phyloP scores from a whole-genome alignment of 129 eudicot species.

The Saussurea involucrata region DNA sequence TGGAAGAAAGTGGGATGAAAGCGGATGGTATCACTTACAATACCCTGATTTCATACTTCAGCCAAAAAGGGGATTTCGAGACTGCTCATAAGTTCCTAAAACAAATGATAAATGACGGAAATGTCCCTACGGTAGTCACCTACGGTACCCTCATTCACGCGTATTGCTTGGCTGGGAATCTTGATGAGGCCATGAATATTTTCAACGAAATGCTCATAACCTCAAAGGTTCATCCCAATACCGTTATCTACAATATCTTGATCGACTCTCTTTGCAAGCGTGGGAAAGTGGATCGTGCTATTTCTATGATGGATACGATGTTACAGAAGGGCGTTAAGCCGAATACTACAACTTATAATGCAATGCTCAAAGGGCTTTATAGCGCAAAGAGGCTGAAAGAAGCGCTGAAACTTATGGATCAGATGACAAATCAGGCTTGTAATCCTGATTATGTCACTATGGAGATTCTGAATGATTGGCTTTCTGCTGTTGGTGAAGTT shows the following conservation, averaged over 20 bases:
- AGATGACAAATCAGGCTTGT: constrained; percentile 61
- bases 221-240: constrained; percentile 53
- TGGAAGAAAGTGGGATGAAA: constrained; percentile 52
- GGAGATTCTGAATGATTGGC: constrained; percentile 80
- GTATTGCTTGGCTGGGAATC: constrained; percentile 50
- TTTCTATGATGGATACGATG: constrained; percentile 71
- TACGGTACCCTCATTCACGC: constrained; percentile 78
- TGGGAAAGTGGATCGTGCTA: constrained; percentile 49
- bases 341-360: constrained; percentile 68
- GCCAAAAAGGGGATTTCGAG: constrained; percentile 47
- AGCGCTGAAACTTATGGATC: constrained; percentile 64
- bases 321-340: constrained; percentile 52
- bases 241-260: constrained; percentile 67
- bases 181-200: constrained; percentile 61
- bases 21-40: constrained; percentile 75
- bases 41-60: constrained; percentile 63
- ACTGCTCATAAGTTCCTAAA: constrained; percentile 54
- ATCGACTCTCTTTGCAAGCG: constrained; percentile 62
- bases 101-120: constrained; percentile 57
- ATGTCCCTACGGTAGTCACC: constrained; percentile 69
- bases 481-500: constrained; percentile 57
- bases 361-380: constrained; percentile 68
- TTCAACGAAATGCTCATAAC: constrained; percentile 47
- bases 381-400: constrained; percentile 50
- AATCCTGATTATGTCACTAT: constrained; percentile 76